phyloP scores from a whole-genome alignment of 306 rosid species.

The Delonix regia region DNA sequence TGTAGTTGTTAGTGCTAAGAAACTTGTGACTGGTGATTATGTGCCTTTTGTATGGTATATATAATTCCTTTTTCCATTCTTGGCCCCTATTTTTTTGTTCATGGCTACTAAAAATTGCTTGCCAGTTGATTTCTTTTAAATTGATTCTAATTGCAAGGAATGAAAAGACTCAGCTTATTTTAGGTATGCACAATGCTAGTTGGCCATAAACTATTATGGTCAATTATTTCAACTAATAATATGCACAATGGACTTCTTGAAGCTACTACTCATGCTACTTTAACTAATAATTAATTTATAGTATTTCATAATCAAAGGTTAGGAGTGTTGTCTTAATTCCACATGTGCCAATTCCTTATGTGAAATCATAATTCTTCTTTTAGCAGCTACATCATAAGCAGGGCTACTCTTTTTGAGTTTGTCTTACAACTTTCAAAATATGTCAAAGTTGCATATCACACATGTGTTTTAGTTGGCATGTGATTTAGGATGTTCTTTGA shows the following conservation, averaged over 20 bases:
- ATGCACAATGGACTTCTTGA: constrained; percentile 98
- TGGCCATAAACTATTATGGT: constrained; percentile 89
- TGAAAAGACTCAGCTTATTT: constrained; percentile 89
- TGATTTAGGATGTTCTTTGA: constrained; percentile 97
- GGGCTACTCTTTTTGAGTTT: constrained; percentile 97
- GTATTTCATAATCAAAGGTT: constrained; percentile 91
- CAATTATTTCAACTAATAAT: constrained; percentile 90
- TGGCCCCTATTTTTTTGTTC: not conserved
- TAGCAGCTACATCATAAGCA: constrained; percentile 48
- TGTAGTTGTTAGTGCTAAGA: constrained; percentile 94
- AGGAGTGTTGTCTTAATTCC: constrained; percentile 31
- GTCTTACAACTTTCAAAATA: constrained; percentile 85
- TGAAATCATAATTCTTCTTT: constrained; percentile 32
- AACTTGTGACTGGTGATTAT: constrained; percentile 92
- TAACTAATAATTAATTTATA: constrained; percentile 89
- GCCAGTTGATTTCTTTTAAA: constrained; percentile 13
- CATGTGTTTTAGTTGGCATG: constrained; percentile 96
- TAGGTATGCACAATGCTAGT: constrained; percentile 86
- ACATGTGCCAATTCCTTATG: constrained; percentile 8
- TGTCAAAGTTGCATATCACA: constrained; percentile 87
- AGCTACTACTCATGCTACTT: constrained; percentile 94
- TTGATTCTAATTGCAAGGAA: constrained; percentile 56
- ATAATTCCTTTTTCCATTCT: constrained; percentile 24
- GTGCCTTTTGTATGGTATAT: constrained; percentile 91
- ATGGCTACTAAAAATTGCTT: constrained; percentile 10